Evolutionary conservation across 1,284 basidiomycete genomes (phyloP), one percentile per base, ranked within the genome.

Genomic region (Trichosporon sp.): DNA sequence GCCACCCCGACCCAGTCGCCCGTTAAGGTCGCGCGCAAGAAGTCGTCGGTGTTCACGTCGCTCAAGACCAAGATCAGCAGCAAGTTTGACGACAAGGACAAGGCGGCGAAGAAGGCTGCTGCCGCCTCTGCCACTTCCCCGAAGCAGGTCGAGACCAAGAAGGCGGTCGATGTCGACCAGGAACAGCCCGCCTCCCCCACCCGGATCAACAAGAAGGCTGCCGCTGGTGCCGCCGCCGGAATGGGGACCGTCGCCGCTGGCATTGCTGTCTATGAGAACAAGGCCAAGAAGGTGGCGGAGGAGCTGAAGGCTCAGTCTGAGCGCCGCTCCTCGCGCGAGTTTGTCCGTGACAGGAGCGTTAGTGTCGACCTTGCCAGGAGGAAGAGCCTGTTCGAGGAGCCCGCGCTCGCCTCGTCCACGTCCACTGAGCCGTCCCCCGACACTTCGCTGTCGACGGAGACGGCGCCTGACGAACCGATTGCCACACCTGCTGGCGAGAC

Each of bases 21-120:
- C 59, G 59, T 37, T n/a, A 63, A 63, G 59, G 59, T 63, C 32
- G 59, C 59, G 59, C 59, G 59, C 59, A 63, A 63, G 59, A 63
- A 63, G 59, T 63, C 59, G 59, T 37, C 59, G 14, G 59, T 63
- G 32, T 63, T 63, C 31, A 35, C 59, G 59, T 63, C 59, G 32
- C 59, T 63, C 32, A 63, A 63, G 32, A 37, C 59, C 31, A 63
- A 63, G 59, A 35, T 63, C 59, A 63, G 59, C 59, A 37, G 59
- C 59, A 63, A 63, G 59, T 63, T 63, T 35, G 59, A 63, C 59
- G 59, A 63, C 59, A 63, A 35, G 31, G 59, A 63, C 59, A 63
- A n/a, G 59, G 59, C 51, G 5, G n/a, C 31, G 16, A 63, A 63
- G 59, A 63, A 63, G 59, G 7, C 54, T 26, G 21, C 54, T 3